phyloP scores from a whole-genome alignment of 441 rosid genomes.

The Populus hybrid region DNA sequence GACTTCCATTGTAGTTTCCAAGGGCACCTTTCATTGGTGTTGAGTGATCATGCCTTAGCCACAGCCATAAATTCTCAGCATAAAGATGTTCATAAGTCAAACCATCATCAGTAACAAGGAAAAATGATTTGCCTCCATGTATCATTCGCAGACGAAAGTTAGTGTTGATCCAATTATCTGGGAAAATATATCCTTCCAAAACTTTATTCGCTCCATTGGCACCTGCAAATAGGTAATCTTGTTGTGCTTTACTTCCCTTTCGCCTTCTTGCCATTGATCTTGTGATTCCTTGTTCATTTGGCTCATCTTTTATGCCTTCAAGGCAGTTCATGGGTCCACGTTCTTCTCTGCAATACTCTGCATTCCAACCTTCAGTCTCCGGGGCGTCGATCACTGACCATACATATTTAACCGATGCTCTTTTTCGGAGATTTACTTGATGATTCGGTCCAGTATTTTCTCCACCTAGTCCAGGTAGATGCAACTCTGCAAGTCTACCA shows the following conservation, averaged over 20 bases:
- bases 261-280: conserved; percentile 46
- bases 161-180: conserved; percentile 37
- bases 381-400: conserved; percentile 67
- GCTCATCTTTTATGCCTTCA: conserved; percentile 50
- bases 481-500: conserved; percentile 66
- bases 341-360: conserved; percentile 70
- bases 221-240: conserved; percentile 38
- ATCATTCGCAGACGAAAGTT: conserved; percentile 53
- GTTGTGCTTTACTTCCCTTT: conserved; percentile 37
- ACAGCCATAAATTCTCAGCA: conserved; percentile 56
- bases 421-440: conserved; percentile 40
- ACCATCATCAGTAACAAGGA: conserved; percentile 50
- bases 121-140: conserved; percentile 54
- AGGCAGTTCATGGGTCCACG: conserved; percentile 62
- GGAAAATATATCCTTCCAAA: conserved; percentile 25
- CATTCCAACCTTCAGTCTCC: conserved; percentile 76
- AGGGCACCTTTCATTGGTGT: conserved; percentile 55
- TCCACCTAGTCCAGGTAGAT: conserved; percentile 55
- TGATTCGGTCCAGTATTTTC: conserved; percentile 47
- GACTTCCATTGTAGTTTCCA: conserved; percentile 65
- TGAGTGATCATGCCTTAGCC: conserved; percentile 66
- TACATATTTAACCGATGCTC: conserved; percentile 32
- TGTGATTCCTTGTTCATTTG: conserved; percentile 34
- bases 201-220: conserved; percentile 12
- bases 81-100: conserved; percentile 56